A percentile compares a stretch with the other conserved stretches of the same genome.
phyloP scores from a whole-genome alignment of 179 eudicot genomes.

The Gypsophila paniculata region DNA sequence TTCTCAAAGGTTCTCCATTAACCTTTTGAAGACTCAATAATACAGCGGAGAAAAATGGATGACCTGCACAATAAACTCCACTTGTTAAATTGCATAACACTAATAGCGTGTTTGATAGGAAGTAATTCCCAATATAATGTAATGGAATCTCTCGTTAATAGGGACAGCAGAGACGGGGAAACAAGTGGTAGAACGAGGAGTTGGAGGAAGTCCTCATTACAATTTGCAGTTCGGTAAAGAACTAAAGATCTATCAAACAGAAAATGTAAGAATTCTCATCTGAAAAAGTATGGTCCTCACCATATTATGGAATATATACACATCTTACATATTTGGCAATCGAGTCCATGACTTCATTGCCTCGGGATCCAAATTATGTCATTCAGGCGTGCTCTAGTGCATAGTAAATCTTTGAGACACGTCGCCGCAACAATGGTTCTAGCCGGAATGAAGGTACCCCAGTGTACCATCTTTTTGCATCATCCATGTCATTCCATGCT shows the following conservation, averaged over 20 bases:
- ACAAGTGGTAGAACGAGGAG: neutral
- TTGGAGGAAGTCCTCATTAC: neutral
- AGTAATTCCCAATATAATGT: neutral
- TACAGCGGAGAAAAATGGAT: neutral
- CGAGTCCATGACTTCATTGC: conserved; percentile 8
- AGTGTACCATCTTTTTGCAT: conserved; percentile 74
- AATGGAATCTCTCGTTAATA: neutral
- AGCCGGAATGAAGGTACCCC: conserved; percentile 65
- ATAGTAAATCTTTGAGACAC: conserved; percentile 58
- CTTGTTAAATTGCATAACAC: neutral
- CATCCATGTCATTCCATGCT: conserved; percentile 98
- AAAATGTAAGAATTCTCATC: neutral
- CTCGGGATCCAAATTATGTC: conserved; percentile 2
- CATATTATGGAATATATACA: conserved; percentile 18
- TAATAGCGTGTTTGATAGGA: neutral
- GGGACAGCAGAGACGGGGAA: neutral
- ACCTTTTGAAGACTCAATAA: neutral
- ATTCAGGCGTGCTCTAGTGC: conserved; percentile 53
- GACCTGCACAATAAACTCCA: conserved; percentile 22
- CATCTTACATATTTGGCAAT: conserved; percentile 12
- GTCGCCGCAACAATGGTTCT: conserved; percentile 71
- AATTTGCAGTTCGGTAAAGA: neutral
- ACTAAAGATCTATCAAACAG: neutral
- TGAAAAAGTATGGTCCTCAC: conserved; percentile 17
- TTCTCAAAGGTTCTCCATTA: conserved; percentile 8